A percentile compares a stretch with the other conserved stretches of the same genome.
phyloP scores from a whole-genome alignment of 352 stramenopile species.

The Pythium angustatum region DNA sequence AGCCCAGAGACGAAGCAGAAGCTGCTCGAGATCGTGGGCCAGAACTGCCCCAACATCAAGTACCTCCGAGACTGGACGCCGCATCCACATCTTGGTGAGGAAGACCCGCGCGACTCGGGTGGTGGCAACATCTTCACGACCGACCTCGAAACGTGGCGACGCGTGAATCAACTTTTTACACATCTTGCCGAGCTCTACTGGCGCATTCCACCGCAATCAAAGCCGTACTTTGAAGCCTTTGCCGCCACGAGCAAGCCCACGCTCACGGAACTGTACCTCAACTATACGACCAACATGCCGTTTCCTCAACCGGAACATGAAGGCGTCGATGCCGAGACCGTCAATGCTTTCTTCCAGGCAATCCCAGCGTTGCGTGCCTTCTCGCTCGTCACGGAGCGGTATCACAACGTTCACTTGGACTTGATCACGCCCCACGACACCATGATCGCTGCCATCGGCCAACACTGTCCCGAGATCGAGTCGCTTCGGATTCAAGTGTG shows the following conservation, averaged over 20 bases:
- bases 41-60: background rate
- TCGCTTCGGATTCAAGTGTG: background rate
- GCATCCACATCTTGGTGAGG: background rate
- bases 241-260: background rate
- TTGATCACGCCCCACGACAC: background rate
- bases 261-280: background rate
- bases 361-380: background rate
- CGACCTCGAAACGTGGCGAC: background rate
- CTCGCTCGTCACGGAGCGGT: background rate
- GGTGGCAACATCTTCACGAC: background rate
- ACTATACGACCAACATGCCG: background rate
- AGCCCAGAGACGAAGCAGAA: background rate
- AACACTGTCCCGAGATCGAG: slow-evolving; percentile 5
- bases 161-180: background rate
- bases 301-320: background rate
- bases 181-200: background rate
- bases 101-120: background rate
- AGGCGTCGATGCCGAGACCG: background rate
- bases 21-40: background rate
- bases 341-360: background rate
- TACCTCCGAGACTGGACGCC: slow-evolving; percentile 5
- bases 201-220: background rate
- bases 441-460: background rate
- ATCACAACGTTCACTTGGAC: slow-evolving; percentile 1
- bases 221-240: background rate